Evolutionary conservation across 2,329 filamentous ascomycete genomes (phyloP), one percentile per base, ranked within the genome.

Genomic region (Colletotrichum sp.): DNA sequence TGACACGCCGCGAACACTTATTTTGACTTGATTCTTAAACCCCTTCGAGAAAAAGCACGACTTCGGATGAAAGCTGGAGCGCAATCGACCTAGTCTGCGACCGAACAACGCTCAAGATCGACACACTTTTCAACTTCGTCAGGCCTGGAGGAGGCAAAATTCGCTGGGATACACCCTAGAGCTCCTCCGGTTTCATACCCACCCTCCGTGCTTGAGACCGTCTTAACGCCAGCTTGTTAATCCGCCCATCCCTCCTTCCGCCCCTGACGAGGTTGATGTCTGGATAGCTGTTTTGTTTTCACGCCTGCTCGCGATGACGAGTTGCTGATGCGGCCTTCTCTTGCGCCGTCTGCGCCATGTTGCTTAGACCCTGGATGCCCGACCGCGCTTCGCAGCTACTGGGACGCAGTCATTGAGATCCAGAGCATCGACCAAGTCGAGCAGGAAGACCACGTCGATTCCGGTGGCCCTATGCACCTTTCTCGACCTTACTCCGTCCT

Each of bases 21-120:
- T 73, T 34, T 62, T 56, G 62, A 62, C 27, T 68, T 52, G n/a
- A 36, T 43, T 65, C 32, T 58, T 30, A 30, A 52, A 22, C 43
- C 39, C 34, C 30, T 39, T 72, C 70, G 64, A 75, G 68, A 66
- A 75, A 34, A 62, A 39, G 34, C 12, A 18, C 56, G 25, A 73
- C 69, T 68, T 75, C 69, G 58, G 70, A 75, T 55, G 62, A 73
- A 72, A 65, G 69, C 32, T 62, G 43, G 62, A 73, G 62, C 43
- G 32, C 55, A 68, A 64, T 64, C 64, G 58, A 61, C n/a, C 62
- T 32, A 32, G 30, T 48, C 12, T 43, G 25, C 32, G 39, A 34
- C 27, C 34, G 39, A 64, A n/a, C 10, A 36, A 32, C 39, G 39
- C 60, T 62, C 34, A 25, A 39, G 36, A 75, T 75, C 61, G 68